Evolutionary conservation across 495 filamentous ascomycete species (phyloP), one percentile per base, ranked within the genome.

Genomic region (Cladorrhinum samala): DNA sequence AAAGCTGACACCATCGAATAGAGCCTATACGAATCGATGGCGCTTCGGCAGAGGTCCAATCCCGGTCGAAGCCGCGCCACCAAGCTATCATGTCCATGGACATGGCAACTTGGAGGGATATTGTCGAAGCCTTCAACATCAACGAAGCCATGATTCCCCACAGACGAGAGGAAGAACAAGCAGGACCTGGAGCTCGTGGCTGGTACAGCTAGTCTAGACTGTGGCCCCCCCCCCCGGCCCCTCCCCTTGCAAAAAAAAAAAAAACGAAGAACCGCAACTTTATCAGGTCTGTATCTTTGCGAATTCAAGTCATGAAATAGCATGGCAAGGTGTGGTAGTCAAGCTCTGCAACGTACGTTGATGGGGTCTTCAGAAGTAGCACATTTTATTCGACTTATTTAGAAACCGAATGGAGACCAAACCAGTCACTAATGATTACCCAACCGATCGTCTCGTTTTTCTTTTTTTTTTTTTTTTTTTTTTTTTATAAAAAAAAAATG

Each of bases 71-170:
- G 44, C 76, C 67, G 50, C 85, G 87, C 59, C 86, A 89, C 54
- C 91, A 96, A 66, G 85, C 88, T 18, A 83, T 96, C 24, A 83
- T 94, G 67, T 83, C 83, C 33, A 76, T 98, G 37, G 89, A 95
- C 60, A 91, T 86, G 73, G 78, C 79, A 1, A 87, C 78, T 0
- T 98, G 93, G 93, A 65, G 80, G 50, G 78, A 89, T 4, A 68
- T 94, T 24, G 83, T 92, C 30, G 68, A 85, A 2, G 76, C 74
- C 0, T 96, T 89, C 58, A 70, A 84, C 23, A 90, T 96, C 59
- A 77, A 76, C 9, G 72, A 90, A 48, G 76, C 83, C 11, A 84
- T 96, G 61, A 97, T 98, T 25, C 83, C 84, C n/a, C 84, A 92
- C 60, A 79, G 93, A n/a, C 67, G 80, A 49, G 79, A 85, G 51